A percentile compares a stretch with the other conserved stretches of the same genome.
phyloP scores from a whole-genome alignment of 2,329 filamentous ascomycete species.

The Malbranchea cinnamomea region DNA sequence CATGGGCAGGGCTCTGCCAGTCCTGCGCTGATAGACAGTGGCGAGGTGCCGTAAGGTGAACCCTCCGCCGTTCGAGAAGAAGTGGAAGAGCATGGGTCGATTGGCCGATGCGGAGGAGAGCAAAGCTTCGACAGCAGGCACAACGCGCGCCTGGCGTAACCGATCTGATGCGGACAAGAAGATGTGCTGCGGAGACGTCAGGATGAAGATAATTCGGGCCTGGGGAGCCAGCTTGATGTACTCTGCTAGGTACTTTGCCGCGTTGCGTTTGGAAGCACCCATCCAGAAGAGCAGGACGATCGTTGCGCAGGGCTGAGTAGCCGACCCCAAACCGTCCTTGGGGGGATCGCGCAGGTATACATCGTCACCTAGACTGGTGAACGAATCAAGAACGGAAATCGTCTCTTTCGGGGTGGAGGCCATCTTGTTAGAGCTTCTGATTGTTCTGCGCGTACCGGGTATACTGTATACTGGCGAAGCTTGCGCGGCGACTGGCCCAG shows the following conservation, averaged over 20 bases:
- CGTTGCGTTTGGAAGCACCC: constrained; percentile 28
- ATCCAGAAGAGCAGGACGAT: constrained; percentile 37
- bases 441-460: too few relatives aligned
- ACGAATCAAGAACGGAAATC: constrained; percentile 10
- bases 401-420: not conserved
- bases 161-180: constrained; percentile 13
- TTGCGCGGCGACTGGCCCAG: too few relatives aligned
- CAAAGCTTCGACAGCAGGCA: constrained; percentile 23
- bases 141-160: constrained; percentile 16
- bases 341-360: constrained; percentile 23
- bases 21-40: constrained; percentile 20
- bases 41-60: constrained; percentile 26
- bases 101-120: constrained; percentile 12
- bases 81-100: constrained; percentile 27
- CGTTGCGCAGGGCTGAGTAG: constrained; percentile 13
- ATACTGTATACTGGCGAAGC: too few relatives aligned
- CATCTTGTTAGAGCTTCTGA: too few relatives aligned
- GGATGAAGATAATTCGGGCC: constrained; percentile 29
- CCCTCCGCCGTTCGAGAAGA: constrained; percentile 37
- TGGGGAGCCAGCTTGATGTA: constrained; percentile 30
- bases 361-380: constrained; percentile 22
- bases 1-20: constrained; percentile 22
- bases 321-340: too few relatives aligned
- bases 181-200: constrained; percentile 21
- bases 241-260: constrained; percentile 33